These are phyloP conservation scores for Paecilomyces sp. DNA, from an alignment of 2,329 filamentous ascomycete species.

Conservation along the genomic window DNA sequence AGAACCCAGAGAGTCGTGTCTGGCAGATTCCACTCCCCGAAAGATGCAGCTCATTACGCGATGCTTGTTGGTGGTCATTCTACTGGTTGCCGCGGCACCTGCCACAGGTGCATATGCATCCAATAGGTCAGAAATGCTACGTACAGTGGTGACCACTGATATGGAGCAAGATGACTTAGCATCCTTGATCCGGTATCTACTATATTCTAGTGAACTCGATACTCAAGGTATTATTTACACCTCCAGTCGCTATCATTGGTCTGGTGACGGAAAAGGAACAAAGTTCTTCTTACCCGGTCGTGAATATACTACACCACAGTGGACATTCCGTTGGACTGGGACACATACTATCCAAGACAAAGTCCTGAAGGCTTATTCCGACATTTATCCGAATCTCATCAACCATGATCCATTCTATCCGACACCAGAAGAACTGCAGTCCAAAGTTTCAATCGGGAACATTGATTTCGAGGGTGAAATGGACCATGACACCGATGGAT, in stretches of 20 bases:
- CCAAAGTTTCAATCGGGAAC: neutral
- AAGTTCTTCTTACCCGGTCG: neutral
- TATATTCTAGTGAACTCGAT: slow-evolving; percentile 14
- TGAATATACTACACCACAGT: neutral
- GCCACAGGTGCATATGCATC: neutral
- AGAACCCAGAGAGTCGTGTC: too few relatives aligned
- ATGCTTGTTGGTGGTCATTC: too few relatives aligned
- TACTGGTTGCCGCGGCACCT: too few relatives aligned
- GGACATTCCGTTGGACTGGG: neutral
- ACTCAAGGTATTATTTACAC: slow-evolving; percentile 13
- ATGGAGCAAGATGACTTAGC: neutral
- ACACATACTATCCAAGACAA: neutral
- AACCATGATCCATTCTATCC: neutral
- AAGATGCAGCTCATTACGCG: too few relatives aligned
- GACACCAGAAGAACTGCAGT: neutral
- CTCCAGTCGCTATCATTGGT: slow-evolving; percentile 12
- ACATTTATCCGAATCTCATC: neutral
- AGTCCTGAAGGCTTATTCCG: neutral
- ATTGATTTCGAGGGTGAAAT: neutral
- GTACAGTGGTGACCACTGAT: neutral
- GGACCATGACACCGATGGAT: neutral
- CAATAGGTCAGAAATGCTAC: neutral
- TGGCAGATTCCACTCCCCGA: too few relatives aligned
- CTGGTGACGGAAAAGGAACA: slow-evolving; percentile 12
- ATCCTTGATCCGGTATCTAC: neutral